Conservation (phyloP, 2,329 filamentous ascomycete genomes). For the Xylariaceae sp. region DNA sequence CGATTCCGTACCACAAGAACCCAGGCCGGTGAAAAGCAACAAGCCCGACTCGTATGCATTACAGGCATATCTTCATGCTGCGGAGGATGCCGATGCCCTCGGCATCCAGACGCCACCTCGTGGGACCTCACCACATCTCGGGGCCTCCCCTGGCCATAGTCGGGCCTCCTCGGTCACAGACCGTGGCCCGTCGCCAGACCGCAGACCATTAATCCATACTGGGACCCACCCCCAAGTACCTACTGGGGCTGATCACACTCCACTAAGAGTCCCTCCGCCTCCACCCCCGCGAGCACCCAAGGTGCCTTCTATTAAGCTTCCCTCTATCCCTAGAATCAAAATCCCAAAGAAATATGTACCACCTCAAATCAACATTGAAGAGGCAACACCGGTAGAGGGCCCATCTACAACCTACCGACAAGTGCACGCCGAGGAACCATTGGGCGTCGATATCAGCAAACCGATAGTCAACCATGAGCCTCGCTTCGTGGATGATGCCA, state of each 20-base stretch:
- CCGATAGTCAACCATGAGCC: conserved; percentile 22
- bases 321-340: conserved; percentile 34
- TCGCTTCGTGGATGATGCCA: conserved; percentile 21
- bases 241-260: too few relatives aligned
- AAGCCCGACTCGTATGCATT: conserved; percentile 30
- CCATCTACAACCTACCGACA: conserved; percentile 7
- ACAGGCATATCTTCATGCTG: conserved; percentile 32
- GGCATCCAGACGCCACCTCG: conserved; percentile 13
- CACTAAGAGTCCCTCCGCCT: too few relatives aligned
- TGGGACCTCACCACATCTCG: conserved; percentile 7
- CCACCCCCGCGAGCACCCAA: conserved; percentile 15
- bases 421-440: conserved; percentile 11
- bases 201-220: conserved; percentile 10
- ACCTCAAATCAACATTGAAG: conserved; percentile 29
- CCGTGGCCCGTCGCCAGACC: conserved; percentile 13
- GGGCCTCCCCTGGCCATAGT: conserved; percentile 4
- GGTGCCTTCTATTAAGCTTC: conserved; percentile 32
- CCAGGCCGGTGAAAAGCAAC: conserved; percentile 12
- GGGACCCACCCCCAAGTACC: too few relatives aligned
- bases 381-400: conserved; percentile 22
- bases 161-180: conserved; percentile 11
- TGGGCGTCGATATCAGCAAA: conserved; percentile 26
- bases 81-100: conserved; percentile 18
- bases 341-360: conserved; percentile 39
- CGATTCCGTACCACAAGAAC: conserved; percentile 12